Percentiles rank a stretch among this genome's conserved stretches.
Evolutionary conservation across 2,329 filamentous ascomycete species (phyloP).

Genomic region (Colletotrichum trifolii): DNA sequence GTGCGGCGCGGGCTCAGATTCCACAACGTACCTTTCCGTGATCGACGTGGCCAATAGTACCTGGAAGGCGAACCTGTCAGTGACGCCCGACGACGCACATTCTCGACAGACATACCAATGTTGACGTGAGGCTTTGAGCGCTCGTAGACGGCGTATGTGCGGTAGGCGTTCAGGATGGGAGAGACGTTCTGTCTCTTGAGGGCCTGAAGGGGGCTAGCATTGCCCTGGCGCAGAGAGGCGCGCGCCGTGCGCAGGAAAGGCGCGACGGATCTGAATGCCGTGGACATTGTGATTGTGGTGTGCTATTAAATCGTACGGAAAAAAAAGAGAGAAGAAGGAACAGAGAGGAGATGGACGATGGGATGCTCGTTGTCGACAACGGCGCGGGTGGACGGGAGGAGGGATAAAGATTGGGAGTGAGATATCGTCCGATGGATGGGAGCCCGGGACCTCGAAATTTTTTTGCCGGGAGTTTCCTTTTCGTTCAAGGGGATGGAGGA

Average conservation of each 20-base stretch:
- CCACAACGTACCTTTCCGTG: conserved; percentile 85
- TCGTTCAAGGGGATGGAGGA: conserved; percentile 26
- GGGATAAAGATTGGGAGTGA: conserved; percentile 20
- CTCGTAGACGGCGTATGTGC: conserved; percentile 79
- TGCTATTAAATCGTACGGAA: conserved; percentile 41
- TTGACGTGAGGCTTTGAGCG: conserved; percentile 98
- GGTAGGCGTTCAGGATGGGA: conserved; percentile 73
- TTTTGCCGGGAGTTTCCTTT: conserved; percentile 35
- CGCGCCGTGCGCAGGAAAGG: conserved; percentile 87
- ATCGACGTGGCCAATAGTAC: conserved; percentile 99
- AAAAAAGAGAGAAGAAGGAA: conserved; percentile 35
- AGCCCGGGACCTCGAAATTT: conserved; percentile 30
- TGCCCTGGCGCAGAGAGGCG: conserved; percentile 75
- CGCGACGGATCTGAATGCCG: conserved; percentile 80
- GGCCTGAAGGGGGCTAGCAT: conserved; percentile 81
- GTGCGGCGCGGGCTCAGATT: neutral
- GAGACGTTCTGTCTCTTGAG: conserved; percentile 71
- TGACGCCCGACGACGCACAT: neutral
- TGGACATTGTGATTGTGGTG: conserved; percentile 73
- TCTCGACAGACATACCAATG: conserved; percentile 73
- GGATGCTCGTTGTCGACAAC: conserved; percentile 35
- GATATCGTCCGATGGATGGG: conserved; percentile 30
- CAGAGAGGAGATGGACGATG: conserved; percentile 29
- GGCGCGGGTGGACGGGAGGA: conserved; percentile 21
- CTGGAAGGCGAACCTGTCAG: conserved; percentile 54